A percentile compares a stretch with the other conserved stretches of the same genome.
phyloP scores from a whole-genome alignment of 1,139 yeast species.

The Williopsis jadinii region DNA sequence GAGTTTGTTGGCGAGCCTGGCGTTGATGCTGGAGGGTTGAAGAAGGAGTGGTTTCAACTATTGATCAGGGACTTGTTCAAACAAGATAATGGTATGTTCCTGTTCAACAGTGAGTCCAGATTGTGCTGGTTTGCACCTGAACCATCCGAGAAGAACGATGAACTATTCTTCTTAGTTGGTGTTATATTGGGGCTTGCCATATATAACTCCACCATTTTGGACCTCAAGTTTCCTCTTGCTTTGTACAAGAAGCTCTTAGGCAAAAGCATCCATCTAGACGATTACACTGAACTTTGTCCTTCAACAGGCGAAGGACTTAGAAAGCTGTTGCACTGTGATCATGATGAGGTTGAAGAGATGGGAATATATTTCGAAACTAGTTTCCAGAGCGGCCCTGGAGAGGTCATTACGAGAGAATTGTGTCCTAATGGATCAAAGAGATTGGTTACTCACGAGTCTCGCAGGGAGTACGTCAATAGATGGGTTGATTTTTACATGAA shows the following conservation, averaged over 20 bases:
- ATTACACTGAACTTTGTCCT: conserved; percentile 64
- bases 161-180: conserved; percentile 67
- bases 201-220: conserved; percentile 82
- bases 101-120: conserved; percentile 60
- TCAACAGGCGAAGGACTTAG: conserved; percentile 51
- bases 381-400: conserved; percentile 34
- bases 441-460: conserved; percentile 49
- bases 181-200: conserved; percentile 85
- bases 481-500: conserved; percentile 57
- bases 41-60: conserved; percentile 86
- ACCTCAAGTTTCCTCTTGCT: conserved; percentile 67
- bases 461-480: conserved; percentile 50
- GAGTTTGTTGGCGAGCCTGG: conserved; percentile 88
- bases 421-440: conserved; percentile 47
- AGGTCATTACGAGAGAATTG: conserved; percentile 38
- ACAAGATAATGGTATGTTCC: conserved; percentile 57
- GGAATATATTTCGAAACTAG: conserved; percentile 44
- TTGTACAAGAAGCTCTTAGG: conserved; percentile 69
- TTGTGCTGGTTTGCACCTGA: conserved; percentile 66
- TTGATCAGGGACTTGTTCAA: conserved; percentile 64
- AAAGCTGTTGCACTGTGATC: conserved; percentile 43
- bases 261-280: conserved; percentile 49
- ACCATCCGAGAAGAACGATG: conserved; percentile 34
- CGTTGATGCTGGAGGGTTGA: conserved; percentile 89
- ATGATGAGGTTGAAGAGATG: conserved; percentile 40